These are phyloP conservation scores for Fusarium sp. DNA, from an alignment of 2,329 filamentous ascomycete genomes.

Conservation along the genomic window DNA sequence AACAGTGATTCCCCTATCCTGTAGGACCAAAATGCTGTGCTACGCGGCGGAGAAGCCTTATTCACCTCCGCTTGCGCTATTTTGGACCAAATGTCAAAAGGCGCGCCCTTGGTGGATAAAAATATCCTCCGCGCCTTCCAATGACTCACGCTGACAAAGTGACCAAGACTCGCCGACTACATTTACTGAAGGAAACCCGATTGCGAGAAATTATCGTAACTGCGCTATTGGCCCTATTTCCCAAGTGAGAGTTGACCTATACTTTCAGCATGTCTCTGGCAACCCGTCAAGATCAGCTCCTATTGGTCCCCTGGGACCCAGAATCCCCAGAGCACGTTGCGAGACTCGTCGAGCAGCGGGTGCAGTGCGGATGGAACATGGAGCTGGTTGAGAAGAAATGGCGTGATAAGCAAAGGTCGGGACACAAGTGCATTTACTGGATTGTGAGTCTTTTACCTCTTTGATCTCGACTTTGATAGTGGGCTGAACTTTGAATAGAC, in stretches of 20 bases:
- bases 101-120: background rate
- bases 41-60: background rate
- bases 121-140: background rate
- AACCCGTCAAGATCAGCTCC: conserved; percentile 10
- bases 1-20: background rate
- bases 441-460: conserved; percentile 26
- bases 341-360: conserved; percentile 27
- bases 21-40: background rate
- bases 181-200: background rate
- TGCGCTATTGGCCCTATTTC: background rate
- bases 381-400: conserved; percentile 27
- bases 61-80: background rate
- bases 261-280: conserved; percentile 10
- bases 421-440: conserved; percentile 43
- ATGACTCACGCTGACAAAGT: background rate
- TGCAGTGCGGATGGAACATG: conserved; percentile 39
- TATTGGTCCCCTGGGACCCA: conserved; percentile 42
- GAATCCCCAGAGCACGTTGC: conserved; percentile 26
- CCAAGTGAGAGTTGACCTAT: background rate
- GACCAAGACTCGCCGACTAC: background rate
- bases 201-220: background rate
- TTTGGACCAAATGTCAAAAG: background rate
- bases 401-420: conserved; percentile 27
- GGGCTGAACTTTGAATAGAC: conserved; percentile 20
- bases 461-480: accelerated